Conservation (phyloP, 306 rosid species). For the Ceratonia siliqua region DNA sequence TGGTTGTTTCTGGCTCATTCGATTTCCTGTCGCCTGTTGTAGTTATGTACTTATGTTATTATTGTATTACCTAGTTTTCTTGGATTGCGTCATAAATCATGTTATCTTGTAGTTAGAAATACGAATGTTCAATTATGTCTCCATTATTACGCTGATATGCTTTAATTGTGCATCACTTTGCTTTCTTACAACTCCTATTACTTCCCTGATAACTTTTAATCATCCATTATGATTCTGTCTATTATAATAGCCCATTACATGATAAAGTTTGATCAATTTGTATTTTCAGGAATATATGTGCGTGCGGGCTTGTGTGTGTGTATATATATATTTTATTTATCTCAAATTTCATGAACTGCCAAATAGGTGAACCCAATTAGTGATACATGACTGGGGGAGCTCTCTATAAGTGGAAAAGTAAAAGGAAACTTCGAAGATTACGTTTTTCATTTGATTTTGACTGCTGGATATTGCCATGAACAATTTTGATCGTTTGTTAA, state of each 20-base stretch:
- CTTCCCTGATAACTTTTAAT: background rate
- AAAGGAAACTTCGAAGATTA: background rate
- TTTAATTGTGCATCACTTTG: background rate
- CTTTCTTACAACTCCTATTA: background rate
- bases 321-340: background rate
- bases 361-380: constrained; percentile 16
- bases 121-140: background rate
- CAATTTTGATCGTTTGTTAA: constrained; percentile 1
- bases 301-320: no score
- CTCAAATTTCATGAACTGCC: constrained; percentile 3
- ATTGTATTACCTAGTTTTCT: constrained; percentile 2
- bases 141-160: background rate
- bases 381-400: background rate
- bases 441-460: constrained; percentile 25
- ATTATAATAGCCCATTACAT: background rate
- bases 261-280: background rate
- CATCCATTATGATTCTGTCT: background rate
- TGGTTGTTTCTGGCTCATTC: background rate
- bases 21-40: background rate
- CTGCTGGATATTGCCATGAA: background rate
- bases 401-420: background rate
- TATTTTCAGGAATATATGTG: no score
- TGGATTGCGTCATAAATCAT: background rate
- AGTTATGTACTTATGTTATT: constrained; percentile 3
- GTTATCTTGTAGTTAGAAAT: background rate